Evolutionary conservation across 2,329 filamentous ascomycete genomes (phyloP), one percentile per base, ranked within the genome.

Genomic region (Blastomyces parvus): DNA sequence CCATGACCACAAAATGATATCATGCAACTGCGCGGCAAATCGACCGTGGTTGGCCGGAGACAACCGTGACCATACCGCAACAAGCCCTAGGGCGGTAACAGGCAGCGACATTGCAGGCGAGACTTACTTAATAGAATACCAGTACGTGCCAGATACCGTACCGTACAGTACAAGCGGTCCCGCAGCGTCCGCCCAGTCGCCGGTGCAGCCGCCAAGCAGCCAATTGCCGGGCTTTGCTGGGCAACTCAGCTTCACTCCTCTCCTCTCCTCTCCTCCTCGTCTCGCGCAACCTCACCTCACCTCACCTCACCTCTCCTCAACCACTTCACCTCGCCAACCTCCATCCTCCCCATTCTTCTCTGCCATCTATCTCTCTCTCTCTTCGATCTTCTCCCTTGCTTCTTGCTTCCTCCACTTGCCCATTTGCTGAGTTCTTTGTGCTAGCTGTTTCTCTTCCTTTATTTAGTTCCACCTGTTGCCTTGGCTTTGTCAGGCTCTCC

Each of bases 381-480:
- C 53, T n/a, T 36, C 27, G 14, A 36, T 33, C 25, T 27, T 53
- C 22, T 27, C 48, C n/a, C 38, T 44, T 50, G 33, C 61, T 63
- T 38, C 60, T 36, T 44, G 46, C 67, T 61, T 67, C 65, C 52
- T 66, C 63, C 55, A 62, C 65, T 60, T 65, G 65, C 61, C 50
- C 30, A 56, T 33, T 36, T 59, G 44, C 38, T 46, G 3, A 46
- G 36, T 62, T 66, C 65, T 61, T 61, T 63, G 63, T 63, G 63
- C 62, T 64, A 62, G 64, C 64, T 64, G 65, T 67, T 62, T 63
- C 64, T 68, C 64, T 36, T 66, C 61, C 53, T 65, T 64, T 63
- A 61, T 64, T 64, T 62, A 61, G 66, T 57, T 67, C 65, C 63
- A 58, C 65, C 19, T 60, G 61, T 61, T 64, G 63, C 36, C 59